Conservation (phyloP, 139 green algal genomes). For the Eudorina sp. region DNA sequence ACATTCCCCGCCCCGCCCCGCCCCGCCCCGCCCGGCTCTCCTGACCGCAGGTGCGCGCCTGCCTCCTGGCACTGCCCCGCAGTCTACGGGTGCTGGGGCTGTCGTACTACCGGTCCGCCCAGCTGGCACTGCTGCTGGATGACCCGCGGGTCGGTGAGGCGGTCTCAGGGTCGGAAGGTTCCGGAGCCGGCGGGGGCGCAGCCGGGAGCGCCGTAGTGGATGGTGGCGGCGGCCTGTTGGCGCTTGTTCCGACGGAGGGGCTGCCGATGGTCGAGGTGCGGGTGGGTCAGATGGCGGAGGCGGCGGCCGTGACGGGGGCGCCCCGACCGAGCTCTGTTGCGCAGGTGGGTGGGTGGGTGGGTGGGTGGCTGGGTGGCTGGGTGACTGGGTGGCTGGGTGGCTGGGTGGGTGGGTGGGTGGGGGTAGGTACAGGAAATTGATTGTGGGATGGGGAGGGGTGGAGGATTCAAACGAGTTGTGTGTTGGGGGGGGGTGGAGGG, state of each 20-base stretch:
- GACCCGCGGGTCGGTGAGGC: background rate
- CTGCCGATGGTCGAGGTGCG: background rate
- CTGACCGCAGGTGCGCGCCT: background rate
- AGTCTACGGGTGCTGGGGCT: background rate
- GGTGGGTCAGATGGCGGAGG: background rate
- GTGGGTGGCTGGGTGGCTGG: background rate
- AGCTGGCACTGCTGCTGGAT: conserved; percentile 42
- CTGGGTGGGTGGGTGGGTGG: too few relatives aligned
- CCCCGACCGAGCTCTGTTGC: background rate
- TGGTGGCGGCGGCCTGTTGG: background rate
- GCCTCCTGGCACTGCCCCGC: conserved; percentile 19
- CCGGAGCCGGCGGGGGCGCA: background rate
- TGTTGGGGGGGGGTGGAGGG: too few relatives aligned
- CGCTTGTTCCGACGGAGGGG: conserved; percentile 16
- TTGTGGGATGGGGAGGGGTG: background rate
- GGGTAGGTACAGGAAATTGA: too few relatives aligned
- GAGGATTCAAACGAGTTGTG: background rate
- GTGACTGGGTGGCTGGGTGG: too few relatives aligned
- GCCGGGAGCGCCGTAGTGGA: background rate
- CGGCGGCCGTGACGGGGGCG: background rate
- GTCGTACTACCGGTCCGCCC: conserved; percentile 9
- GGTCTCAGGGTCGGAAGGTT: background rate
- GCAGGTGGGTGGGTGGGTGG: background rate
- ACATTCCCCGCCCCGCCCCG: background rate
- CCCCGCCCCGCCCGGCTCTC: background rate